Percentiles rank a stretch among this genome's conserved stretches.
Evolutionary conservation across 176 grass and related monocot genomes (phyloP).

Genomic region (Juncus inflexus): DNA sequence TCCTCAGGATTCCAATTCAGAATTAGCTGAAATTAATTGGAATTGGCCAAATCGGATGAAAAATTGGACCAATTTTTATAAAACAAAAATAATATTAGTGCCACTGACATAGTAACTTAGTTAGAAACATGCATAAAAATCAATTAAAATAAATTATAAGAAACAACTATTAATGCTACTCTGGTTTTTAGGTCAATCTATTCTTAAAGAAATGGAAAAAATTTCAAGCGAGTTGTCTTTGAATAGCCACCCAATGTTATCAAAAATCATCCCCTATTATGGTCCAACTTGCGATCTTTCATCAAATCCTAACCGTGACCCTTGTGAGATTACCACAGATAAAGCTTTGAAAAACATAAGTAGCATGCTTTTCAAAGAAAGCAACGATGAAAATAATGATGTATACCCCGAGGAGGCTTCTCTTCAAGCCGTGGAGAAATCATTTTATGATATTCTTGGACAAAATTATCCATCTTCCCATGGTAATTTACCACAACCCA

Average conservation of each 20-base stretch:
- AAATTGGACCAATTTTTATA: no score
- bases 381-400: conserved; percentile 23
- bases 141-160: no score
- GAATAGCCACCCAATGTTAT: neutral
- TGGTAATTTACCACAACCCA: neutral
- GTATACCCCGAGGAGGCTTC: conserved; percentile 3
- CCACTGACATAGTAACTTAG: no score
- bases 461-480: conserved; percentile 24
- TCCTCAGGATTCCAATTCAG: no score
- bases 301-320: neutral
- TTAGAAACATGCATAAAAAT: no score
- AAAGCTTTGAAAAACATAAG: conserved; percentile 26
- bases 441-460: conserved; percentile 32
- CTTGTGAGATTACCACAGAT: conserved; percentile 15
- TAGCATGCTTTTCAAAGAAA: conserved; percentile 31
- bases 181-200: no score
- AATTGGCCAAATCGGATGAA: no score
- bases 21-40: no score
- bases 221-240: no score
- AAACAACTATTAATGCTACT: no score
- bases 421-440: conserved; percentile 21
- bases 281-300: neutral
- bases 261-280: neutral
- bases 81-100: no score
- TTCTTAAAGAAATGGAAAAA: no score